phyloP scores from a whole-genome alignment of 2,329 filamentous ascomycete species.

The Hortaea werneckii region DNA sequence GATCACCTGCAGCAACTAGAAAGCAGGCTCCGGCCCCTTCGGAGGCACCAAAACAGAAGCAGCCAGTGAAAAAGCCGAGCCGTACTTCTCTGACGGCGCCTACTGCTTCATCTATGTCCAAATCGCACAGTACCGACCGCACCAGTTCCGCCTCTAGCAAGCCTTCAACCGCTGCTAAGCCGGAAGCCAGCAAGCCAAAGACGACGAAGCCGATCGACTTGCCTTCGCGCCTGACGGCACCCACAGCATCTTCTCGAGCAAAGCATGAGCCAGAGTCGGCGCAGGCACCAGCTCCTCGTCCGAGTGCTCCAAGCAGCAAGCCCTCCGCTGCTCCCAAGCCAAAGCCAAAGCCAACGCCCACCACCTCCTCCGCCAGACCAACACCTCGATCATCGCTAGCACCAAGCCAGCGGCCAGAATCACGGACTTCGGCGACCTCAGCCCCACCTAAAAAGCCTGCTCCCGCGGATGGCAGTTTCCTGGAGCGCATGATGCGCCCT shows the following conservation, averaged over 20 bases:
- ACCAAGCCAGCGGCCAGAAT: constrained; percentile 33
- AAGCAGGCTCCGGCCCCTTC: constrained; percentile 7
- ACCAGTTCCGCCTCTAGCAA: constrained; percentile 7
- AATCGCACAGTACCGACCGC: constrained; percentile 14
- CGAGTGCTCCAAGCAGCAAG: constrained; percentile 11
- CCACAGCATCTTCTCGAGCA: constrained; percentile 59
- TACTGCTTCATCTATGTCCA: constrained; percentile 24
- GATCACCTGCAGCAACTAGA: constrained; percentile 9
- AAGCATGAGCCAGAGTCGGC: constrained; percentile 37
- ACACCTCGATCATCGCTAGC: constrained; percentile 28
- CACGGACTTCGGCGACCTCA: constrained; percentile 31
- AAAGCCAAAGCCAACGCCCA: constrained; percentile 20
- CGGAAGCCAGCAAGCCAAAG: constrained; percentile 47
- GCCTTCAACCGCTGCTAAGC: constrained; percentile 6
- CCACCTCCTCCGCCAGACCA: constrained; percentile 21
- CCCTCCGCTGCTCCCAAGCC: constrained; percentile 20
- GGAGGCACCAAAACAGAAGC: constrained; percentile 6
- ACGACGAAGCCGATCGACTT: constrained; percentile 59
- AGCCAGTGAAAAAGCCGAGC: constrained; percentile 20
- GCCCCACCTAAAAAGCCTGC: constrained; percentile 22
- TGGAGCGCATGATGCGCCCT: constrained; percentile 74
- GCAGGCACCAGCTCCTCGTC: constrained; percentile 7
- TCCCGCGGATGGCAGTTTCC: constrained; percentile 58
- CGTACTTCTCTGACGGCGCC: constrained; percentile 25
- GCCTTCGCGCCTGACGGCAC: constrained; percentile 57